A percentile compares a stretch with the other conserved stretches of the same genome.
Conservation (phyloP, 2,329 filamentous ascomycete species). For the Cercospora berteroae region DNA sequence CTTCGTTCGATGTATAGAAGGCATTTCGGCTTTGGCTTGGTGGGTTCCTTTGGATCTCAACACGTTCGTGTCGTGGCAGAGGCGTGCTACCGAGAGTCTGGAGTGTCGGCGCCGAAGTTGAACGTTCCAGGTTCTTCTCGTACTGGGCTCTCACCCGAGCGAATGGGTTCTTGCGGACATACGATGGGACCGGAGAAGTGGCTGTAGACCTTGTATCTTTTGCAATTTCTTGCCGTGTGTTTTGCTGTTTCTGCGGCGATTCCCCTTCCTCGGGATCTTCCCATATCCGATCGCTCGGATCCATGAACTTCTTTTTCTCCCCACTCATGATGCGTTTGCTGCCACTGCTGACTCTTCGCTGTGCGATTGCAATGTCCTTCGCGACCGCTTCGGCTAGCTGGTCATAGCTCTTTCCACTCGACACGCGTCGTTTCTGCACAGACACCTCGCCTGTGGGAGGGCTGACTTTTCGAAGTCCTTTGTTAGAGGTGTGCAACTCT, state of each 20-base stretch:
- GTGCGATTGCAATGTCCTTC: slow-evolving; percentile 36
- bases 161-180: slow-evolving; percentile 64
- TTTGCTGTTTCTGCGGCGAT: slow-evolving; percentile 17
- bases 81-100: slow-evolving; percentile 26
- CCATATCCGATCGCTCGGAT: slow-evolving; percentile 77
- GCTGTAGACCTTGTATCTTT: slow-evolving; percentile 7
- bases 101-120: slow-evolving; percentile 47
- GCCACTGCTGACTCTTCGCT: slow-evolving; percentile 60
- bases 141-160: slow-evolving; percentile 59
- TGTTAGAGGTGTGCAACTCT: slow-evolving; percentile 14
- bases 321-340: slow-evolving; percentile 66
- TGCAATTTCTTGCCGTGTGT: slow-evolving; percentile 9
- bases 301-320: slow-evolving; percentile 64
- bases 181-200: slow-evolving; percentile 36
- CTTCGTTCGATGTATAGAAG: slow-evolving; percentile 68
- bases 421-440: slow-evolving; percentile 27
- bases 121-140: slow-evolving; percentile 44
- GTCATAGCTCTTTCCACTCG: slow-evolving; percentile 38
- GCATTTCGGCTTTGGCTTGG: slow-evolving; percentile 80
- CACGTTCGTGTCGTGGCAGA: slow-evolving; percentile 43
- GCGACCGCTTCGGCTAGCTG: slow-evolving; percentile 38
- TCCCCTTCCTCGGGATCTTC: slow-evolving; percentile 69
- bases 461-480: slow-evolving; percentile 23
- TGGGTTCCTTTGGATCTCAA: slow-evolving; percentile 81
- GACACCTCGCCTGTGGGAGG: slow-evolving; percentile 25